Evolutionary conservation across 1,284 basidiomycete genomes (phyloP).

Genomic region (Cryptococcus floricola): DNA sequence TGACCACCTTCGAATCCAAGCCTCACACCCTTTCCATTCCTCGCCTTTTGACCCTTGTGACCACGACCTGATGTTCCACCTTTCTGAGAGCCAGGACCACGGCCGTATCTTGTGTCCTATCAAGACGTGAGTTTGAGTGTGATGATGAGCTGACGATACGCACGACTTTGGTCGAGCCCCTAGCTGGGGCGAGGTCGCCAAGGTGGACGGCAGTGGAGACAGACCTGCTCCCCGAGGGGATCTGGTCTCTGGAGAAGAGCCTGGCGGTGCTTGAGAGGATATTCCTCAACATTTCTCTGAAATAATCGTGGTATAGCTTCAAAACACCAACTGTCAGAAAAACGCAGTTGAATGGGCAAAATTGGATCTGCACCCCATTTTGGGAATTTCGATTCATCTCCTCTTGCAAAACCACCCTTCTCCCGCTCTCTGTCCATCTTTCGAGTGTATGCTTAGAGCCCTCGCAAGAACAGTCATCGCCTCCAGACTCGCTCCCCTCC

Average conservation of each 20-base stretch:
- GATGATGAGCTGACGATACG: conserved; percentile 5
- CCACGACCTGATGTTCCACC: conserved; percentile 91
- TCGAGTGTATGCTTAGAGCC: conserved; percentile 17
- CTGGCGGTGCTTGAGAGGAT: conserved; percentile 18
- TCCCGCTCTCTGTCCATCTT: background rate
- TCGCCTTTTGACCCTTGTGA: conserved; percentile 92
- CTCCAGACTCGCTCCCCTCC: background rate
- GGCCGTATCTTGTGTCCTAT: conserved; percentile 88
- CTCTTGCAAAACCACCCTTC: background rate
- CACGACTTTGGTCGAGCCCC: conserved; percentile 38
- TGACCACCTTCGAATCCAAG: conserved; percentile 93
- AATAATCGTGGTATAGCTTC: too few species aligned
- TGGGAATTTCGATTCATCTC: background rate
- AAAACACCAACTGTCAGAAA: too few species aligned
- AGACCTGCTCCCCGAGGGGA: conserved; percentile 20
- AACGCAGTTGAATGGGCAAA: too few species aligned
- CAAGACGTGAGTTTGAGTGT: background rate
- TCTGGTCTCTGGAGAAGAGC: conserved; percentile 14
- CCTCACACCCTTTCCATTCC: conserved; percentile 84
- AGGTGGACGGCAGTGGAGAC: conserved; percentile 30
- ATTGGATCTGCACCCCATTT: background rate
- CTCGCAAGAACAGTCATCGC: conserved; percentile 5
- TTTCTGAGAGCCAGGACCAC: conserved; percentile 83
- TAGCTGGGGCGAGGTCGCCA: conserved; percentile 34
- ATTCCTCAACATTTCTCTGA: conserved; percentile 10